Conservation (phyloP, 495 filamentous ascomycete genomes). For the Hypoxylon lienhwacheense region DNA sequence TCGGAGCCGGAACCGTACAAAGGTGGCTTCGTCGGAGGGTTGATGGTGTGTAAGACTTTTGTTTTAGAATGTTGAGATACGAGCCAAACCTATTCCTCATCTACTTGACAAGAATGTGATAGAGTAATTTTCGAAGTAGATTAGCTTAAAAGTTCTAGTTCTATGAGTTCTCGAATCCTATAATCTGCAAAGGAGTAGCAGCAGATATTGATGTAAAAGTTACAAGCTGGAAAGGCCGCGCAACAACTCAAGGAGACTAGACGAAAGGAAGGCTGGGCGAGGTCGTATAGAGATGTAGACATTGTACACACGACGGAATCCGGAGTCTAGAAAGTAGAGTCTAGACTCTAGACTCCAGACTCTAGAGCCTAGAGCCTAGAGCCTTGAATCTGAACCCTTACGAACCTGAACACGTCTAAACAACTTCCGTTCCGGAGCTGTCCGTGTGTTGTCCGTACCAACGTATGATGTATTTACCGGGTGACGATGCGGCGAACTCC, state of each 20-base stretch:
- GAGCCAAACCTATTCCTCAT: no score
- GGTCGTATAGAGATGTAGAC: no score
- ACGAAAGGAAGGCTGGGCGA: conserved; percentile 15
- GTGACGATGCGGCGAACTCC: background rate
- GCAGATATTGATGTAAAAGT: no score
- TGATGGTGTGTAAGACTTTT: background rate
- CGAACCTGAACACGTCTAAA: no score
- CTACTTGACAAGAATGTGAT: no score
- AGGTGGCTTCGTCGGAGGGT: background rate
- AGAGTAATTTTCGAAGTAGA: no score
- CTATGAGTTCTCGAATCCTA: no score
- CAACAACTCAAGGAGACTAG: conserved; percentile 1
- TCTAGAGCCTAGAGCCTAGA: conserved; percentile 1
- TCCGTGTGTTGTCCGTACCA: background rate
- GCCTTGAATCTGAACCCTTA: background rate
- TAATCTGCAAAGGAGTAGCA: no score
- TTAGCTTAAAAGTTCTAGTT: no score
- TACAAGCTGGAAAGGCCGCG: no score
- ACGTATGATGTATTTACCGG: background rate
- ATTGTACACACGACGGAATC: conserved; percentile 10
- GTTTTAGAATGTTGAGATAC: no score
- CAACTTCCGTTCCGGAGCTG: background rate
- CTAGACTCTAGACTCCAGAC: conserved; percentile 7
- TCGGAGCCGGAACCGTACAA: conserved; percentile 8
- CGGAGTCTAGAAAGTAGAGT: conserved; percentile 6